Conservation (phyloP, 2,329 filamentous ascomycete species). For the Fusarium newnesense region DNA sequence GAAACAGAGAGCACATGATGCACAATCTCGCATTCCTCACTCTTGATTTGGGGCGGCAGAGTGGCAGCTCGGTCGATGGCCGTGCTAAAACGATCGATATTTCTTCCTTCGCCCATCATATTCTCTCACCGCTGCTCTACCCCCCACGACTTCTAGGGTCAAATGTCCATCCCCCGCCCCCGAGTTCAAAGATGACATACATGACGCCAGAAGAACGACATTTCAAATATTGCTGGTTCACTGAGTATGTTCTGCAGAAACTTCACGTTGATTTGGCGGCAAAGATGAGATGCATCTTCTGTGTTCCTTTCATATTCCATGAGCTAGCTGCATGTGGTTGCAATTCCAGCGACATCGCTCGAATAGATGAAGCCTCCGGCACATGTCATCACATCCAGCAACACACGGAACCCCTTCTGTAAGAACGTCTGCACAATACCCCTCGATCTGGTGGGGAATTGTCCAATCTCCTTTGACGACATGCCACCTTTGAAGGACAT, state of each 20-base stretch:
- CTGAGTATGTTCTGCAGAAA: constrained; percentile 26
- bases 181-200: constrained; percentile 35
- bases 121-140: constrained; percentile 42
- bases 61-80: constrained; percentile 33
- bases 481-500: constrained; percentile 35
- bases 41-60: constrained; percentile 26
- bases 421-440: constrained; percentile 24
- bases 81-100: constrained; percentile 31
- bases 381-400: background rate
- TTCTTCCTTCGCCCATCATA: constrained; percentile 30
- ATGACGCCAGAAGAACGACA: constrained; percentile 10
- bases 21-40: constrained; percentile 37
- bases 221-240: constrained; percentile 3
- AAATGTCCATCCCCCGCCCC: background rate
- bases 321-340: background rate
- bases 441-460: constrained; percentile 46
- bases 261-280: constrained; percentile 1
- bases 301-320: background rate
- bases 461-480: constrained; percentile 39
- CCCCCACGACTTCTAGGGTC: constrained; percentile 27
- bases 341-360: constrained; percentile 2
- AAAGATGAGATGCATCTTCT: constrained; percentile 4
- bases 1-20: constrained; percentile 42
- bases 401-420: constrained; percentile 17
- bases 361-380: constrained; percentile 12